Percentiles rank a stretch among this genome's conserved stretches.
Conservation (phyloP, 495 filamentous ascomycete genomes). For the Penicillium canescens region DNA sequence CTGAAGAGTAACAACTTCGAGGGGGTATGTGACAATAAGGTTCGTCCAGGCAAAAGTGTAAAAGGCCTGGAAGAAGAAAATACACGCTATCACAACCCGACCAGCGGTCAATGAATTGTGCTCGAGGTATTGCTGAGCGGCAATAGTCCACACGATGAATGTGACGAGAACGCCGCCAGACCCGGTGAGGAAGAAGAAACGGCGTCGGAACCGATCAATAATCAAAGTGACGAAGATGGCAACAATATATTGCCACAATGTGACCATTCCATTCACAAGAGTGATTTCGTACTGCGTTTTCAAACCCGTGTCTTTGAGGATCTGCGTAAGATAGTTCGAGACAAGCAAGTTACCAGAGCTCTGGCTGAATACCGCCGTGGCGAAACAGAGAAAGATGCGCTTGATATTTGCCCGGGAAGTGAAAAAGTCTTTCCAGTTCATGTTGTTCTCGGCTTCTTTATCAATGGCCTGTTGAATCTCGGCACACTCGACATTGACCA, state of each 20-base stretch:
- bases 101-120: slow-evolving; percentile 44
- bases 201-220: slow-evolving; percentile 57
- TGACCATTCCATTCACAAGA: slow-evolving; percentile 26
- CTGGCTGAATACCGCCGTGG: slow-evolving; percentile 63
- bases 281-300: slow-evolving; percentile 46
- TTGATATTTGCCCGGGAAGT: slow-evolving; percentile 67
- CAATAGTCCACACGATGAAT: slow-evolving; percentile 57
- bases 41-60: slow-evolving; percentile 62
- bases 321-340: slow-evolving; percentile 56
- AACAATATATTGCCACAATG: slow-evolving; percentile 44
- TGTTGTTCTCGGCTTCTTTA: slow-evolving; percentile 32
- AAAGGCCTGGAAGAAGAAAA: slow-evolving; percentile 57
- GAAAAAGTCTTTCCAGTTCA: slow-evolving; percentile 57
- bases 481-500: slow-evolving; percentile 24
- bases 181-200: slow-evolving; percentile 54
- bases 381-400: slow-evolving; percentile 56
- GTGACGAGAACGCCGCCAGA: slow-evolving; percentile 58
- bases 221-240: slow-evolving; percentile 53
- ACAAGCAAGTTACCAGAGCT: slow-evolving; percentile 67
- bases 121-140: slow-evolving; percentile 52
- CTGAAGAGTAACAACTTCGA: slow-evolving; percentile 64
- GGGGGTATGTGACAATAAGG: slow-evolving; percentile 60
- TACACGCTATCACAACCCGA: slow-evolving; percentile 57
- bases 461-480: slow-evolving; percentile 26
- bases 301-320: slow-evolving; percentile 59